These are phyloP conservation scores for Orbilia quercus DNA, from an alignment of 2,329 filamentous ascomycete species.

Conservation along the genomic window DNA sequence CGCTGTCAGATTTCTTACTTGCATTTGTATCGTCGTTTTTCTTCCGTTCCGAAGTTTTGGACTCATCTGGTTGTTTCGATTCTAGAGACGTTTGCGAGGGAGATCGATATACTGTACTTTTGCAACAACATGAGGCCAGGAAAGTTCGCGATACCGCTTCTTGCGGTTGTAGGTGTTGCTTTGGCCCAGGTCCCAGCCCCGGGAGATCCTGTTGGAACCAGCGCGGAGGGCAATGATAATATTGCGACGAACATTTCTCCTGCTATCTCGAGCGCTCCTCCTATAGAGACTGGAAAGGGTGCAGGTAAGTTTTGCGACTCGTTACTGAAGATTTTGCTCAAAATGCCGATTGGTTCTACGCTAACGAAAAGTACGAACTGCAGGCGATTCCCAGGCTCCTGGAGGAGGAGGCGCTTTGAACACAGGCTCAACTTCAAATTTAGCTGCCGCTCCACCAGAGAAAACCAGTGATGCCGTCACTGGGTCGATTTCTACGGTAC, in stretches of 20 bases:
- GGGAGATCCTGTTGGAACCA: neutral
- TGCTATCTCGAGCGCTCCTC: no score
- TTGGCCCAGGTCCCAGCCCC: conserved; percentile 5
- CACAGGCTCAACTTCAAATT: no score
- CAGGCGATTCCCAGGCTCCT: neutral
- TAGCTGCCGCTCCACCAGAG: no score
- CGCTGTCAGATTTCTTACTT: conserved; percentile 24
- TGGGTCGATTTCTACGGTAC: neutral
- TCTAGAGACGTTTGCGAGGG: conserved; percentile 20
- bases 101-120: conserved; percentile 3
- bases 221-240: no score
- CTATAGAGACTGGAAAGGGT: no score
- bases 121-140: conserved; percentile 24
- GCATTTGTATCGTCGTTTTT: conserved; percentile 28
- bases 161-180: conserved; percentile 31
- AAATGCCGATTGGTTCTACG: neutral
- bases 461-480: neutral
- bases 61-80: conserved; percentile 16
- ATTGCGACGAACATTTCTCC: no score
- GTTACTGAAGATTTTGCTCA: no score
- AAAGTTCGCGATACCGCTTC: conserved; percentile 28
- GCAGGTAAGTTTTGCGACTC: no score
- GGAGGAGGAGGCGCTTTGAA: no score
- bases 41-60: conserved; percentile 6
- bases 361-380: neutral